Evolutionary conservation across 2,329 filamentous ascomycete species (phyloP).

Genomic region (Aspergillus fijiensis): DNA sequence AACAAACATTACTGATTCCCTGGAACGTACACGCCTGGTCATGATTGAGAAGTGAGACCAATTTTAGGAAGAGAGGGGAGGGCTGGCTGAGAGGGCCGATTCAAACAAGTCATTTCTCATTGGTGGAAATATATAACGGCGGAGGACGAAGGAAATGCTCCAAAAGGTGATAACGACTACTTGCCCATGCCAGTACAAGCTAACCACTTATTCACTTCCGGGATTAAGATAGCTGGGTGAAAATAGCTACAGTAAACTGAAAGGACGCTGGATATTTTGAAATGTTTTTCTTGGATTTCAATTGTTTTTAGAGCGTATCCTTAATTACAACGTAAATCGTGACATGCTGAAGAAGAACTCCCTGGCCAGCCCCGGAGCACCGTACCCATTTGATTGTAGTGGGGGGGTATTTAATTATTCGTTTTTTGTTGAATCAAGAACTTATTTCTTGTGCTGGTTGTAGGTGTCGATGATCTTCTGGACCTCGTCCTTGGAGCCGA

Average conservation of each 20-base stretch:
- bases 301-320: background rate
- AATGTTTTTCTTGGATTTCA: background rate
- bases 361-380: background rate
- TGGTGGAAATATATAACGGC: background rate
- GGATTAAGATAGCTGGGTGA: no score
- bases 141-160: background rate
- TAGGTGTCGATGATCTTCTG: slow-evolving; percentile 90
- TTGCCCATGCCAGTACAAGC: no score
- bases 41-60: no score
- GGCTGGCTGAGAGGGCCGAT: no score
- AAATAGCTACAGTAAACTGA: no score
- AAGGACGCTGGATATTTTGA: background rate
- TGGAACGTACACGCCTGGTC: no score
- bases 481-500: slow-evolving; percentile 91
- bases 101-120: background rate
- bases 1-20: no score
- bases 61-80: no score
- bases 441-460: slow-evolving; percentile 50
- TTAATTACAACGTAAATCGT: background rate
- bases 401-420: background rate
- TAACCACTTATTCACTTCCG: no score
- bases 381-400: background rate
- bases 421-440: background rate
- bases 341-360: slow-evolving; percentile 1
- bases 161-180: no score